Percentiles rank a stretch among this genome's conserved stretches.
Conservation (phyloP, 192 early-diverging fungal genomes). For the Linnemannia schmuckeri region DNA sequence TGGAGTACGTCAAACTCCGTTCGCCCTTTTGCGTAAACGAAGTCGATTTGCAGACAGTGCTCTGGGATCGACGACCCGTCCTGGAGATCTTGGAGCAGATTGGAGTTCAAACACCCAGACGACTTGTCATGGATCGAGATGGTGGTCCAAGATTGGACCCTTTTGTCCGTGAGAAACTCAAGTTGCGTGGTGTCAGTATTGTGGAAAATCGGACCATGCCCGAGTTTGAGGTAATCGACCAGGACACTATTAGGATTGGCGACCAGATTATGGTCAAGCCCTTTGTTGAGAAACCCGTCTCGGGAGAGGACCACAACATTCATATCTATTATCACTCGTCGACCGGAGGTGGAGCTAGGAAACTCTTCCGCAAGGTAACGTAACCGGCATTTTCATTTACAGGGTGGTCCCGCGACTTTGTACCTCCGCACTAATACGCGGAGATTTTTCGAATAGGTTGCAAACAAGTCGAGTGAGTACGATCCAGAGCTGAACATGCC, state of each 20-base stretch:
- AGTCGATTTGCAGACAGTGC: constrained; percentile 86
- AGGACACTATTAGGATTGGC: constrained; percentile 80
- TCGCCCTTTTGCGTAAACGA: constrained; percentile 94
- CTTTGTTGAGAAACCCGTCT: constrained; percentile 98
- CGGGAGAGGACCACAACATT: constrained; percentile 97
- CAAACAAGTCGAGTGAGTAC: constrained; percentile 96
- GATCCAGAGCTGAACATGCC: constrained; percentile 75
- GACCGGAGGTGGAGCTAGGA: constrained; percentile 86
- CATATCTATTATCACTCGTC: constrained; percentile 91
- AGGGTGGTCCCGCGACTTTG: not conserved
- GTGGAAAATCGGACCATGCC: constrained; percentile 35
- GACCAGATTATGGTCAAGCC: constrained; percentile 84
- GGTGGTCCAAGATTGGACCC: constrained; percentile 71
- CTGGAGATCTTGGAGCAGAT: constrained; percentile 83
- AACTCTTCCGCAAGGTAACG: constrained; percentile 82
- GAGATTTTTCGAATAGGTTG: constrained; percentile 64
- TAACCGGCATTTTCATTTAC: not conserved
- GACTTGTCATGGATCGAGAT: constrained; percentile 80
- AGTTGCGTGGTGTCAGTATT: constrained; percentile 51
- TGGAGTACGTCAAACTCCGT: constrained; percentile 86
- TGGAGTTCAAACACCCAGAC: constrained; percentile 85
- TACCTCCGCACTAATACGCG: not conserved
- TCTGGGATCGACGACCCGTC: constrained; percentile 93
- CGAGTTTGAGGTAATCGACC: constrained; percentile 64
- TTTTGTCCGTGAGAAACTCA: constrained; percentile 67